These are phyloP conservation scores for Medicago arabica DNA, from an alignment of 306 rosid species.

Conservation along the genomic window DNA sequence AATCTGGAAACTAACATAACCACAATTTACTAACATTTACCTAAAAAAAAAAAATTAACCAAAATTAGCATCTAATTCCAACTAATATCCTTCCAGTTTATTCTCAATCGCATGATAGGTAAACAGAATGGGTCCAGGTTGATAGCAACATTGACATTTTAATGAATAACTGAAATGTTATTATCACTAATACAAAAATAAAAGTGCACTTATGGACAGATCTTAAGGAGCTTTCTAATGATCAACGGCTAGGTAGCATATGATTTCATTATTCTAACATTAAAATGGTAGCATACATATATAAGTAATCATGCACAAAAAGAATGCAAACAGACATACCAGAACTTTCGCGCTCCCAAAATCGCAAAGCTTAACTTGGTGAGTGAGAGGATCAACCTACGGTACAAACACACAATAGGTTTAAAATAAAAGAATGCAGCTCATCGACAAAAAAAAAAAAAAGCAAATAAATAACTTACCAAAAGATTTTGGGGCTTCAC, in stretches of 20 bases:
- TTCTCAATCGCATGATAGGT: constrained; percentile 13
- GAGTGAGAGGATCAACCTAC: constrained; percentile 92
- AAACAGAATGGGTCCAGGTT: constrained; percentile 12
- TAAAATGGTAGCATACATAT: constrained; percentile 1
- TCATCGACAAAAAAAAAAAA: constrained; percentile 21
- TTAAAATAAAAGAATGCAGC: constrained; percentile 11
- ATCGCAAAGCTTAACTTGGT: constrained; percentile 94
- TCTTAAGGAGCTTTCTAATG: constrained; percentile 21
- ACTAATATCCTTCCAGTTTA: constrained; percentile 26
- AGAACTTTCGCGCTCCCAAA: constrained; percentile 96
- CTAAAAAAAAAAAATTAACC: constrained; percentile 26
- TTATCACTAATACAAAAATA: constrained; percentile 20
- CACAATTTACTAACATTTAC: background rate
- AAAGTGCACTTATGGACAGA: constrained; percentile 24
- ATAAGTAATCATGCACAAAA: constrained; percentile 15
- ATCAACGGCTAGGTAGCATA: constrained; percentile 5
- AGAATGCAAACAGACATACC: constrained; percentile 57
- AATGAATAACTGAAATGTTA: constrained; percentile 19
- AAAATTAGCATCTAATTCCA: constrained; percentile 27
- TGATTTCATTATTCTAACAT: background rate
- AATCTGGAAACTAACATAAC: background rate
- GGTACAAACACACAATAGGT: constrained; percentile 30
- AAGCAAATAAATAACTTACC: constrained; percentile 56
- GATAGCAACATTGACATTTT: constrained; percentile 25
- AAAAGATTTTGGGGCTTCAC: constrained; percentile 94